Evolutionary conservation across 2,329 filamentous ascomycete genomes (phyloP), one percentile per base, ranked within the genome.

Genomic region (Fusarium pseudoanthophilum): DNA sequence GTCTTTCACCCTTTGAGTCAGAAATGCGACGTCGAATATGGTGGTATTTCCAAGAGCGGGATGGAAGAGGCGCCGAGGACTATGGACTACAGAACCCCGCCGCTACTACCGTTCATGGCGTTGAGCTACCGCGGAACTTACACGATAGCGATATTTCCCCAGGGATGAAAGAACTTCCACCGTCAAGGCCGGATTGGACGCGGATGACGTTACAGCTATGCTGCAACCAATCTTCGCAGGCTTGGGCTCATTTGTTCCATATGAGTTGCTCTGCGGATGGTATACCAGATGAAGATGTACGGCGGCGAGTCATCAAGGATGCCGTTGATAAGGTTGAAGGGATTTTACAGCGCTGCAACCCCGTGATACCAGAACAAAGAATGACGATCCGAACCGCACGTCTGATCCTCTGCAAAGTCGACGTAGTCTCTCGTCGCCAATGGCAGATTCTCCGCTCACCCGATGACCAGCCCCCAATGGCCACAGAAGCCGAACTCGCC

Each of bases 21-120:
- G 88, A 91, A 72, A 84, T 90, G 67, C 82, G 88, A 11, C 83
- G 89, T 5, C 82, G 89, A 4, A 74, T 90, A 0, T 91, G 89
- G 86, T 90, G 87, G 83, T 74, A 79, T 8, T 71, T 91, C 1
- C 85, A 86, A 45, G 84, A 85, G 2, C 81, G 87, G 1, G 88
- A 90, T 63, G 83, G 84, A 20, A 65, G 78, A 53, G 85, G 87
- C 3, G 86, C 86, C 5, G 89, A 91, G 71, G 89, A 90, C 64
- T 87, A 90, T 68, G 89, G 89, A 1, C 73, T 83, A 5, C 72
- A 75, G 11, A 75, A 69, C 13, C 67, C 76, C 1, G 30, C 55
- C 5, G 40, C 59, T 11, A 45, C 28, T 20, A 36, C 67, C 7
- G 26, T 70, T 11, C 62, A 28, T 15, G 85, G 88, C 37, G 87